Conservation (phyloP, 768 basidiomycete genomes). For the Mycena crocata region DNA sequence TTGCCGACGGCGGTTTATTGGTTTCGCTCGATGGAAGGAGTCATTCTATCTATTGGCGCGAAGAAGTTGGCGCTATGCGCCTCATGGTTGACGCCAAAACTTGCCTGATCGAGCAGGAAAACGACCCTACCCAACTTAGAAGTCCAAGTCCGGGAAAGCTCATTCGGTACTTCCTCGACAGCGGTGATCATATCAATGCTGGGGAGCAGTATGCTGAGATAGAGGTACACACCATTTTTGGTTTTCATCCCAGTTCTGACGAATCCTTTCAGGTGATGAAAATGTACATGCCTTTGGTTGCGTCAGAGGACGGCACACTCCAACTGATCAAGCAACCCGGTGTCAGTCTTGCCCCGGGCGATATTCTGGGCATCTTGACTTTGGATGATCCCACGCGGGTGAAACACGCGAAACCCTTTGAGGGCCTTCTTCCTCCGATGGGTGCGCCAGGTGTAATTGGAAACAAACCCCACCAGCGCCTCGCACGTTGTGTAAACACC, state of each 20-base stretch:
- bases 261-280: constrained; percentile 82
- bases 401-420: constrained; percentile 98
- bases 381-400: constrained; percentile 96
- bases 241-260: constrained; percentile 8
- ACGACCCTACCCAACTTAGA: constrained; percentile 96
- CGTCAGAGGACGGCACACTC: constrained; percentile 92
- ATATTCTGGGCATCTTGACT: constrained; percentile 96
- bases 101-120: constrained; percentile 98
- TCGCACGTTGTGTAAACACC: constrained; percentile 76
- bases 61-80: constrained; percentile 94
- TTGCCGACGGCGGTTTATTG: constrained; percentile 95
- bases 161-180: constrained; percentile 93
- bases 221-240: constrained; percentile 72
- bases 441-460: constrained; percentile 89
- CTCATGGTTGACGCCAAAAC: constrained; percentile 98
- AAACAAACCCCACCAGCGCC: constrained; percentile 90
- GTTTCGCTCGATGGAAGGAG: constrained; percentile 93
- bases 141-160: constrained; percentile 98
- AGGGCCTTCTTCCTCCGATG: constrained; percentile 90
- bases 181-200: constrained; percentile 96
- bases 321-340: constrained; percentile 99
- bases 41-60: constrained; percentile 98
- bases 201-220: constrained; percentile 99
- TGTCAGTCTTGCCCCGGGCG: constrained; percentile 95
- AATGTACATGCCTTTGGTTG: constrained; percentile 99